Base-by-base conservation (phyloP, 768 basidiomycete genomes). In the Xerocomellus chrysenteron region DNA sequence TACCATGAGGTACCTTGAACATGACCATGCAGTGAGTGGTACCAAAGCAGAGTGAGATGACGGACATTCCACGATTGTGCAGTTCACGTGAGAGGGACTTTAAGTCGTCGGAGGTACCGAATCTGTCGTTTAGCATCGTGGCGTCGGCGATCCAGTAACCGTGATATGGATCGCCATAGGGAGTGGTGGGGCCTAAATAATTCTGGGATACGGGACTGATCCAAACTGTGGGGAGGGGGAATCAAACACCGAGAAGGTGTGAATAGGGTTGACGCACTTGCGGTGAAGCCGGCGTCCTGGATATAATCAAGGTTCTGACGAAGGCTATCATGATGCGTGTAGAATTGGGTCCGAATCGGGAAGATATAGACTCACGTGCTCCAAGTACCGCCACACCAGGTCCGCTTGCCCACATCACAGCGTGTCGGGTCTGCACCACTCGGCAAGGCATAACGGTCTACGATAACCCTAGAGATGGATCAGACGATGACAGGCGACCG, bases 91-190 rank as follows among this genome's bases (percentile, higher is more conserved):
- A 81, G 48, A 93, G 82, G 11, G 78, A 77, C 61, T 85, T 86
- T 49, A 93, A 78, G 65, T 93, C 92, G 54, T 84, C 81, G 1
- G 83, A 74, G 2, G 86, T 83, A 26, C 92, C 92, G 62, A 92
- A 93, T 50, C 78, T 81, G 47, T 75, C 64, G 72, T 92, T 93
- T 40, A 93, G 77, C 59, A 80, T 64, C 56, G 83, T 75, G 30
- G 87, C 78, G 68, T 93, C 86, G 50, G 83, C 80, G 32, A 84
- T 78, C 90, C 92, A 93, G 72, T 93, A 92, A 17, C 91, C 91
- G 63, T 92, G 91, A 72, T 94, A 94, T 16, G 92, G 74, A 63
- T 91, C 88, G 19, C 91, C 90, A 67, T 92, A 93, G 1, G 82
- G 74, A 3, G 88, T 84, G 46, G 80, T 67, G 13, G 86, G 82